Base-by-base conservation (phyloP, 2,329 filamentous ascomycete genomes). In the Pyricularia pennisetigena region DNA sequence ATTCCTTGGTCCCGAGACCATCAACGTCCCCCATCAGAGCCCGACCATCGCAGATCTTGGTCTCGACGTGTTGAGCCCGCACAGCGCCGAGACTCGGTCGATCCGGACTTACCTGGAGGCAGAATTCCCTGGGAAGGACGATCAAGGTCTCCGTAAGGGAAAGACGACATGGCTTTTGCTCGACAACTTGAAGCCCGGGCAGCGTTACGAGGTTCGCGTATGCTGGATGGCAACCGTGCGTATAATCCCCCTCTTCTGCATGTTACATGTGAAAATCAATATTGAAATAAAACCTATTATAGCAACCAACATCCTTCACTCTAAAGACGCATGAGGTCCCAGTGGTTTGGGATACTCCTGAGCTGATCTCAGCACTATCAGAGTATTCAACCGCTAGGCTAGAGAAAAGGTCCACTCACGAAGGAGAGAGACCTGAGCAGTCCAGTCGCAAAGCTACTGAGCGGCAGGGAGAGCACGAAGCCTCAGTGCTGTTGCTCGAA, bases 161-260 rank as follows among this genome's bases (percentile, higher is more conserved):
- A 79, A 82, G 12, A 82, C 88, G 67, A 89, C 90, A 30, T 98
- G 95, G 95, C 86, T 93, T 72, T 80, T 94, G 8, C 85, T 99
- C 6, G 85, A 90, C 68, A 80, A 83, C 41, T 82, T 99, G 68
- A 82, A 79, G n/a, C 84, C 87, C 49, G 86, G 87, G 12, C 89
- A 90, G 74, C 86, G 93, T 72, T 97, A 98, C 82, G 95, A 99
- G 81, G 85, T 97, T 65, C 88, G 95, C 68, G 84, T 97, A 69
- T 98, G 94, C 80, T 99, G 94, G 94, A 85, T 93, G 70, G 95
- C 95, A 59, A 95, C 90, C 70, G 94, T 97, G 84, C 79, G 91
- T 84, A 35, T 23, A 23, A 49, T 28, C 9, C 10, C 63, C 20
- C 28, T 14, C 10, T 6, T 2, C 26, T 29, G 12, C 9, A 9